A percentile compares a stretch with the other conserved stretches of the same genome.
Conservation (phyloP, 2,329 filamentous ascomycete species). For the Hymenoscyphus scutula region DNA sequence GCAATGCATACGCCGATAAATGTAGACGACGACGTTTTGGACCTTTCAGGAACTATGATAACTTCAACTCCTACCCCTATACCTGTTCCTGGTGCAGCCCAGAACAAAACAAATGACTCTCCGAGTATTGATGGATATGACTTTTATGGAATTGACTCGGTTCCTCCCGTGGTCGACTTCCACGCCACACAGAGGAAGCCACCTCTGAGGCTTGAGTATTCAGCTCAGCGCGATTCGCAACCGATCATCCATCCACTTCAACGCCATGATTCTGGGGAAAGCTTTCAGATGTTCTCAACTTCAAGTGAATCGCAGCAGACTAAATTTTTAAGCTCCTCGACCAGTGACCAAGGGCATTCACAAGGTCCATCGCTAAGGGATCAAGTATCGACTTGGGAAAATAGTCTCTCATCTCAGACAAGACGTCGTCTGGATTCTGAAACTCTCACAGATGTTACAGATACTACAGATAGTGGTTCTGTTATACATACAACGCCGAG, state of each 20-base stretch:
- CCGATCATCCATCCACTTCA: conserved; percentile 24
- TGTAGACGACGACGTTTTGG: conserved; percentile 35
- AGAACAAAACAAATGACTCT: conserved; percentile 19
- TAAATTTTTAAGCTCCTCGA: conserved; percentile 40
- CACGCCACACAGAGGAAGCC: conserved; percentile 43
- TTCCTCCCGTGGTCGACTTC: conserved; percentile 52
- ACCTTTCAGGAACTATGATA: conserved; percentile 28
- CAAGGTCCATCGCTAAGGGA: conserved; percentile 23
- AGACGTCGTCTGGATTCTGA: conserved; percentile 28
- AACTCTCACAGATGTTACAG: conserved; percentile 14
- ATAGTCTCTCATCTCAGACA: conserved; percentile 26
- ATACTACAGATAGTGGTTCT: conserved; percentile 17
- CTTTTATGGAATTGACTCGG: conserved; percentile 60
- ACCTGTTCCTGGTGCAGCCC: conserved; percentile 27
- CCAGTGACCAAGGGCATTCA: conserved; percentile 25
- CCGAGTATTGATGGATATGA: conserved; percentile 56
- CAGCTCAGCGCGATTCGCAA: conserved; percentile 1
- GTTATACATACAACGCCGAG: conserved; percentile 12
- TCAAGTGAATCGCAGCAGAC: conserved; percentile 48
- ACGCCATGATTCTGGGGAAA: conserved; percentile 59
- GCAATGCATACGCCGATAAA: conserved; percentile 28
- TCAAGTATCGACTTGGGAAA: conserved; percentile 32
- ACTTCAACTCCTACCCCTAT: conserved; percentile 28
- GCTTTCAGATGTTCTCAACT: conserved; percentile 58
- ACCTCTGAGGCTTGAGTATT: conserved; percentile 38